phyloP scores from a whole-genome alignment of 2,329 filamentous ascomycete species.

The Aspergillus sp. region DNA sequence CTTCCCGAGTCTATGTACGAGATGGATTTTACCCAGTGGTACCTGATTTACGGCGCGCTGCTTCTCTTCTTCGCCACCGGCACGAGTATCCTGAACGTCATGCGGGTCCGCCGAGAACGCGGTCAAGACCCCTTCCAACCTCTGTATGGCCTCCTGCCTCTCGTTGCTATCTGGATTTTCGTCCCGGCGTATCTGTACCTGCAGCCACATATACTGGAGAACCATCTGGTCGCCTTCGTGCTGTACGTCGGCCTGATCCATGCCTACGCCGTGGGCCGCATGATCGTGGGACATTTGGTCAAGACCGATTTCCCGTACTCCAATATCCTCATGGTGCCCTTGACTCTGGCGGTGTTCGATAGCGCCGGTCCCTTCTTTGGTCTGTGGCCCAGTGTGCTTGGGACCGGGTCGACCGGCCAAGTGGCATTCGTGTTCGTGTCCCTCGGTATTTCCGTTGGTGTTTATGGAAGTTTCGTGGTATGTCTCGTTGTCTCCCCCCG shows the following conservation, averaged over 20 bases:
- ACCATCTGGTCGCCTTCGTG: conserved; percentile 80
- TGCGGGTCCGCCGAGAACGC: conserved; percentile 66
- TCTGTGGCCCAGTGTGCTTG: conserved; percentile 65
- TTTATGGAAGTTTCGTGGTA: conserved; percentile 94
- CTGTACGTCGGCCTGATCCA: conserved; percentile 86
- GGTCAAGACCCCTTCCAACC: conserved; percentile 59
- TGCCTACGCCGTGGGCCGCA: conserved; percentile 88
- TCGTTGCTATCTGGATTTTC: conserved; percentile 68
- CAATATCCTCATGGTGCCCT: conserved; percentile 73
- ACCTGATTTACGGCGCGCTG: conserved; percentile 74
- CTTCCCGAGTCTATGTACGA: conserved; percentile 67
- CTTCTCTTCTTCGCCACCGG: conserved; percentile 80
- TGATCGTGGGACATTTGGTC: conserved; percentile 90
- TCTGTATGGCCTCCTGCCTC: conserved; percentile 73
- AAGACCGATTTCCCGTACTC: conserved; percentile 81
- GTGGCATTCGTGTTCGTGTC: conserved; percentile 85
- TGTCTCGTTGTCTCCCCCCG: conserved; percentile 13
- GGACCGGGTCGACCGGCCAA: conserved; percentile 66
- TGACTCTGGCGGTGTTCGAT: conserved; percentile 72
- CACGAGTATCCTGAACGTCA: conserved; percentile 66
- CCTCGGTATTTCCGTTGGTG: conserved; percentile 71
- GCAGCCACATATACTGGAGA: conserved; percentile 71
- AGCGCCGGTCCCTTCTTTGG: conserved; percentile 63
- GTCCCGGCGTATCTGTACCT: conserved; percentile 73
- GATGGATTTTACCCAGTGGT: conserved; percentile 84